Percentiles rank a stretch among this genome's conserved stretches.
Evolutionary conservation across 1,139 yeast species (phyloP).

Genomic region (Scheffersomyces lignicola): DNA sequence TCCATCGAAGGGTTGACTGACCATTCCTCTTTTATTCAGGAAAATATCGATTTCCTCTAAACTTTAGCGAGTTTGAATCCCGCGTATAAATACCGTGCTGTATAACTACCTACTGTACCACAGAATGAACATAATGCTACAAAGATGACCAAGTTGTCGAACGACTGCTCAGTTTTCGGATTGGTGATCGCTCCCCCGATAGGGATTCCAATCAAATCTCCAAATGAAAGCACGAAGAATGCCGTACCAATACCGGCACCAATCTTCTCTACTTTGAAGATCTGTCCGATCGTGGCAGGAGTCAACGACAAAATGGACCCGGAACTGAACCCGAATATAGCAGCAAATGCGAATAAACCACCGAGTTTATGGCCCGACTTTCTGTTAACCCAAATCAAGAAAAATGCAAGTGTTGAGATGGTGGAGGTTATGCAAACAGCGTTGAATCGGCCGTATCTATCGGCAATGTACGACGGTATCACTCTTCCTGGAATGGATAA

Average conservation of each 20-base stretch:
- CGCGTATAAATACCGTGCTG: slow-evolving; percentile 26
- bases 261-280: slow-evolving; percentile 28
- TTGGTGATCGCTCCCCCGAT: slow-evolving; percentile 37
- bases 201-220: slow-evolving; percentile 36
- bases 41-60: slow-evolving; percentile 8
- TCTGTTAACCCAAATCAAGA: slow-evolving; percentile 27
- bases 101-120: slow-evolving; percentile 26
- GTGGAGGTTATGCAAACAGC: slow-evolving; percentile 22
- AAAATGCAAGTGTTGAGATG: slow-evolving; percentile 21
- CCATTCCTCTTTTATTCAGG: slow-evolving; percentile 7
- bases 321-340: slow-evolving; percentile 28
- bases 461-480: slow-evolving; percentile 31
- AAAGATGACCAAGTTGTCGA: slow-evolving; percentile 30
- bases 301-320: slow-evolving; percentile 31
- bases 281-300: slow-evolving; percentile 33
- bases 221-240: slow-evolving; percentile 31
- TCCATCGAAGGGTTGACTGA: slow-evolving; percentile 34
- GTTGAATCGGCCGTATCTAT: slow-evolving; percentile 31
- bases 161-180: slow-evolving; percentile 17
- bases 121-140: slow-evolving; percentile 23
- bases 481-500: slow-evolving; percentile 31
- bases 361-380: slow-evolving; percentile 25
- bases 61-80: slow-evolving; percentile 19
- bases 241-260: slow-evolving; percentile 34
- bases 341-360: slow-evolving; percentile 30